Percentiles rank a stretch among this genome's conserved stretches.
Evolutionary conservation across 75 land plant genomes (phyloP).

Genomic region (Chamaecyparis obtusa): DNA sequence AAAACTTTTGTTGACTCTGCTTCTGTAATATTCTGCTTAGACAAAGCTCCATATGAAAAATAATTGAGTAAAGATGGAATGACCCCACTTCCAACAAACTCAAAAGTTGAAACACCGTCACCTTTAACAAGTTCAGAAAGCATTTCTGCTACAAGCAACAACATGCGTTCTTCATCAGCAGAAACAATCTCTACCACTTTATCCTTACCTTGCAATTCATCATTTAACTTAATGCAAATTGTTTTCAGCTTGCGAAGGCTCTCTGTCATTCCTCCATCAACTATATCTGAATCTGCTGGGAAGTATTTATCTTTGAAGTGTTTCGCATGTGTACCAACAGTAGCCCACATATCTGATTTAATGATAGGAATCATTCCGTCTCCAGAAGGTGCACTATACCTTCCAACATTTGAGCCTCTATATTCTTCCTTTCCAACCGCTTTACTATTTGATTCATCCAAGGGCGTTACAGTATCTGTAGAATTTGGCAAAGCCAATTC

Average conservation of each 20-base stretch:
- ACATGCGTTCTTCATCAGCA: conserved; percentile 27
- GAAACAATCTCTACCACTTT: background rate
- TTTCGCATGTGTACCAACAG: conserved; percentile 37
- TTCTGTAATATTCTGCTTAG: conserved; percentile 8
- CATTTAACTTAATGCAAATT: conserved; percentile 39
- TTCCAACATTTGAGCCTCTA: background rate
- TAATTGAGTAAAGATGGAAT: conserved; percentile 48
- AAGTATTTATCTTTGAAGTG: conserved; percentile 50
- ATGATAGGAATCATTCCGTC: background rate
- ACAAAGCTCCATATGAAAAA: conserved; percentile 41
- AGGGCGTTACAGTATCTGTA: background rate
- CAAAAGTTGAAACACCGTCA: conserved; percentile 69
- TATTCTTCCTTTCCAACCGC: background rate
- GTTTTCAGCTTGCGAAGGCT: conserved; percentile 41
- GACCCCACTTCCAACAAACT: conserved; percentile 75
- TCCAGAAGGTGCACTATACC: background rate
- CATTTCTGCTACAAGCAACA: conserved; percentile 28
- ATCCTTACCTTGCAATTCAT: background rate
- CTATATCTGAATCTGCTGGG: conserved; percentile 10
- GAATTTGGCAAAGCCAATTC: background rate
- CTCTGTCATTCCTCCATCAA: conserved; percentile 32
- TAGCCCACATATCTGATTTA: conserved; percentile 24
- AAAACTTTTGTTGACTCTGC: background rate
- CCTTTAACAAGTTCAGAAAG: conserved; percentile 39
- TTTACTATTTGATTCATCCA: background rate